Evolutionary conservation across 306 rosid species (phyloP).

Genomic region (Bauhinia variegata): DNA sequence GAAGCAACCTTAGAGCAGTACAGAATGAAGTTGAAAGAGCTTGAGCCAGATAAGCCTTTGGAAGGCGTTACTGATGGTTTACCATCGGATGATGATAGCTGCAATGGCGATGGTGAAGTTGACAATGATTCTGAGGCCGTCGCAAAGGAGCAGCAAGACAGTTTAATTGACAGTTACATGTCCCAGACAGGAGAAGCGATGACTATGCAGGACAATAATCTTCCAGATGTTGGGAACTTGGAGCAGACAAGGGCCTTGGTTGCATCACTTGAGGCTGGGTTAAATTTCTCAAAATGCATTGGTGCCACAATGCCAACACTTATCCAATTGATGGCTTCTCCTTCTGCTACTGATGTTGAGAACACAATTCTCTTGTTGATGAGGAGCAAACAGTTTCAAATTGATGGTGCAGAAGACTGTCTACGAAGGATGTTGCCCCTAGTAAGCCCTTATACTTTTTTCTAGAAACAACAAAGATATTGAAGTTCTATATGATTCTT

Average conservation of each 20-base stretch:
- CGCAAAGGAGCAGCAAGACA: conserved; percentile 60
- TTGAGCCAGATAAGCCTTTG: conserved; percentile 62
- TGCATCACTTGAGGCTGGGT: conserved; percentile 93
- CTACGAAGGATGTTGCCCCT: conserved; percentile 93
- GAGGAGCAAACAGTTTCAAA: conserved; percentile 96
- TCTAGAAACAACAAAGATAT: conserved; percentile 1
- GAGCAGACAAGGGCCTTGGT: conserved; percentile 97
- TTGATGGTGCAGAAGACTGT: conserved; percentile 90
- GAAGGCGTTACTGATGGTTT: conserved; percentile 44
- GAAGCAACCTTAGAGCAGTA: conserved; percentile 91
- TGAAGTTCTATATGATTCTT: conserved; percentile 23
- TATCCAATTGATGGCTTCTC: conserved; percentile 92
- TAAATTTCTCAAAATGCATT: conserved; percentile 82
- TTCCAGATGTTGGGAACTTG: conserved; percentile 89
- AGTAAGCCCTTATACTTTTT: conserved; percentile 51
- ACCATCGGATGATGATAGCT: conserved; percentile 50
- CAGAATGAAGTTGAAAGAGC: conserved; percentile 71
- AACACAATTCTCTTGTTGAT: conserved; percentile 87
- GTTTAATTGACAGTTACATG: conserved; percentile 72
- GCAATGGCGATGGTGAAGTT: conserved; percentile 62
- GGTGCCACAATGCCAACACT: conserved; percentile 79
- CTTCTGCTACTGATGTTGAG: conserved; percentile 90
- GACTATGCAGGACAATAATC: conserved; percentile 58
- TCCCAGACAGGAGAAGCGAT: conserved; percentile 53
- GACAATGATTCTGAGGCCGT: conserved; percentile 46